Percentiles rank a stretch among this genome's conserved stretches.
These are phyloP conservation scores for Dioscorea zingiberensis DNA, from an alignment of 106 monocot genomes.

Conservation along the genomic window DNA sequence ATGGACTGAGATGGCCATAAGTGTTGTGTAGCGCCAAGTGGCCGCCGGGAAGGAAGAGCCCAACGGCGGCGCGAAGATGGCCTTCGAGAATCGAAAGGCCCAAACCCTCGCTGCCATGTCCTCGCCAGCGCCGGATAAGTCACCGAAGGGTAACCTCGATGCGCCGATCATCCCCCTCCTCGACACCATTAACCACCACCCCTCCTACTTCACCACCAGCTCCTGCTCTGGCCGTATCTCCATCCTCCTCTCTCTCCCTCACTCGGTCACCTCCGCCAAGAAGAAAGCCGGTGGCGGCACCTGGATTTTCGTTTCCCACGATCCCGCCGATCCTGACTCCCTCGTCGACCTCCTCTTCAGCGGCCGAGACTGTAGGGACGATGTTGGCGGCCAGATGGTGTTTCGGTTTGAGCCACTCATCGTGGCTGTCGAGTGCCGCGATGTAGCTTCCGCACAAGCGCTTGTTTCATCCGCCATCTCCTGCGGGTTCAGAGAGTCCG, in stretches of 20 bases:
- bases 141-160: conserved; percentile 81
- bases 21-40: too few relatives aligned
- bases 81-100: conserved; percentile 64
- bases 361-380: background rate
- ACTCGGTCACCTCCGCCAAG: conserved; percentile 18
- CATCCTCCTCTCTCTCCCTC: conserved; percentile 43
- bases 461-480: conserved; percentile 57
- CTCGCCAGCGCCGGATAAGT: conserved; percentile 60
- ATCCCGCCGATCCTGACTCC: conserved; percentile 49
- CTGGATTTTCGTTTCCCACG: conserved; percentile 78
- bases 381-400: conserved; percentile 29
- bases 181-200: conserved; percentile 53
- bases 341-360: conserved; percentile 45
- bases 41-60: too few relatives aligned
- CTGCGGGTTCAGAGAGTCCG: conserved; percentile 85
- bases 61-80: conserved; percentile 18
- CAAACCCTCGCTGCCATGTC: conserved; percentile 48
- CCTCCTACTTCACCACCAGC: conserved; percentile 86
- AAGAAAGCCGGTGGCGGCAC: conserved; percentile 84
- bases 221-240: conserved; percentile 97
- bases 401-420: conserved; percentile 88
- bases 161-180: conserved; percentile 62
- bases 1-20: too few relatives aligned
- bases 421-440: conserved; percentile 68
- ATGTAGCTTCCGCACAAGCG: conserved; percentile 44